phyloP scores from a whole-genome alignment of 371 early-diverging fungal genomes.

The Mucor ambiguus region DNA sequence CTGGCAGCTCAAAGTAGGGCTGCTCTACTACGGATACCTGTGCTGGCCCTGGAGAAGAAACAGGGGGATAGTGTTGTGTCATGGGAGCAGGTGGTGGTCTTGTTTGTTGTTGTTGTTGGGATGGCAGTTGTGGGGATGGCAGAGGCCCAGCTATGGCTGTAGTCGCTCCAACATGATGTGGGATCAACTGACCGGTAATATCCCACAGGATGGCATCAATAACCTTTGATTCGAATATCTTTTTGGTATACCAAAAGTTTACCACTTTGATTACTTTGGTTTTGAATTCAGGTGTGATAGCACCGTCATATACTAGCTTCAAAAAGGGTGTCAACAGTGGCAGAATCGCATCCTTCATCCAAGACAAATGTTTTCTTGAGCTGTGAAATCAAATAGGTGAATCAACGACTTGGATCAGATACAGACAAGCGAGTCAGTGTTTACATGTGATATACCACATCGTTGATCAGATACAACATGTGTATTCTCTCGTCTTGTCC shows the following conservation, averaged over 20 bases:
- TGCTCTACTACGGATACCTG: slow-evolving; percentile 14
- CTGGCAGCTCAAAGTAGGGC: slow-evolving; percentile 59
- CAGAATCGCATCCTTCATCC: slow-evolving; percentile 60
- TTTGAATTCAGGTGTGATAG: slow-evolving; percentile 43
- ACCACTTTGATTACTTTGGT: slow-evolving; percentile 64
- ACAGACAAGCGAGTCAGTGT: neutral
- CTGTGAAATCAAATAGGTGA: slow-evolving; percentile 26
- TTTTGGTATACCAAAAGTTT: slow-evolving; percentile 57
- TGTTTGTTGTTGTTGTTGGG: neutral
- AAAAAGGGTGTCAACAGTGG: slow-evolving; percentile 55
- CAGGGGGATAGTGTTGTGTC: neutral
- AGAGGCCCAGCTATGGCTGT: neutral
- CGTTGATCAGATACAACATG: slow-evolving; percentile 61
- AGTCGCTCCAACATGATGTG: neutral
- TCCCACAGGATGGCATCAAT: slow-evolving; percentile 43
- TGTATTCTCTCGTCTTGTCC: slow-evolving; percentile 62
- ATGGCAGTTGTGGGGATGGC: neutral
- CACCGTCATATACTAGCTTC: slow-evolving; percentile 54
- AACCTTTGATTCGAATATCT: slow-evolving; percentile 44
- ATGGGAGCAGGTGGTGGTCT: neutral
- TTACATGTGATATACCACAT: slow-evolving; percentile 63
- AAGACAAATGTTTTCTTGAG: slow-evolving; percentile 50
- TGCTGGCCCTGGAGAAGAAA: neutral
- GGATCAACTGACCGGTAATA: slow-evolving; percentile 29
- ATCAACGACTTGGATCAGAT: neutral